Evolutionary conservation across 139 green algal species (phyloP).

Genomic region (Nannochloris sp.): DNA sequence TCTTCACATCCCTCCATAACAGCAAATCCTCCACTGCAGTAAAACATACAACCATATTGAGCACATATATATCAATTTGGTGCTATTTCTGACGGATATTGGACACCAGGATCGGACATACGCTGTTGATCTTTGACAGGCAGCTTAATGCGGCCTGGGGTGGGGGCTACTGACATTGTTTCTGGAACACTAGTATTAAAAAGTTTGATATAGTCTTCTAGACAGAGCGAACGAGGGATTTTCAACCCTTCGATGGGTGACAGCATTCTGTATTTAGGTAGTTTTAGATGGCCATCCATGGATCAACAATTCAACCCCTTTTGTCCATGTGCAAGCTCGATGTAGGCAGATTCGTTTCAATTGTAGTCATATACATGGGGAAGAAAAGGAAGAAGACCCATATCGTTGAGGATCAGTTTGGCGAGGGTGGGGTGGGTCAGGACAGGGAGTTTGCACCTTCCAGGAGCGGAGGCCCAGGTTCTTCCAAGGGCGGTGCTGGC

Average conservation of each 20-base stretch:
- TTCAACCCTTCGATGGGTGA: no score
- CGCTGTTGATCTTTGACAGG: slow-evolving; percentile 10
- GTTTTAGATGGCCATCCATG: no score
- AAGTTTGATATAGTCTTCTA: not conserved
- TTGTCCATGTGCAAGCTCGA: no score
- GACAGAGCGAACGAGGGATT: no score
- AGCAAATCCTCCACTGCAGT: slow-evolving; percentile 43
- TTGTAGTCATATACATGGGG: no score
- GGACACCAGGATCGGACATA: not conserved
- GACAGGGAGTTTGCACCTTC: not conserved
- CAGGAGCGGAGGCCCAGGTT: not conserved
- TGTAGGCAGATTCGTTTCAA: no score
- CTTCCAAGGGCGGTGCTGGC: slow-evolving; percentile 22
- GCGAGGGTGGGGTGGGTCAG: slow-evolving; percentile 29
- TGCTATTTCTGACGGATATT: no score
- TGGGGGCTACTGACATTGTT: not conserved
- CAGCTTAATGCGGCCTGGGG: slow-evolving; percentile 3
- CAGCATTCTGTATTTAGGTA: no score
- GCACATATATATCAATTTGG: no score
- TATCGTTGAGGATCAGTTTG: slow-evolving; percentile 55
- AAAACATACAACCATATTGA: not conserved
- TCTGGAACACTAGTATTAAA: not conserved
- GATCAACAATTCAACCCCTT: no score
- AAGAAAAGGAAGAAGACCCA: slow-evolving; percentile 5
- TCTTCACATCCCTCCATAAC: slow-evolving; percentile 40